Evolutionary conservation across 2,329 filamentous ascomycete genomes (phyloP), one percentile per base, ranked within the genome.

Genomic region (Apiospora hydei): DNA sequence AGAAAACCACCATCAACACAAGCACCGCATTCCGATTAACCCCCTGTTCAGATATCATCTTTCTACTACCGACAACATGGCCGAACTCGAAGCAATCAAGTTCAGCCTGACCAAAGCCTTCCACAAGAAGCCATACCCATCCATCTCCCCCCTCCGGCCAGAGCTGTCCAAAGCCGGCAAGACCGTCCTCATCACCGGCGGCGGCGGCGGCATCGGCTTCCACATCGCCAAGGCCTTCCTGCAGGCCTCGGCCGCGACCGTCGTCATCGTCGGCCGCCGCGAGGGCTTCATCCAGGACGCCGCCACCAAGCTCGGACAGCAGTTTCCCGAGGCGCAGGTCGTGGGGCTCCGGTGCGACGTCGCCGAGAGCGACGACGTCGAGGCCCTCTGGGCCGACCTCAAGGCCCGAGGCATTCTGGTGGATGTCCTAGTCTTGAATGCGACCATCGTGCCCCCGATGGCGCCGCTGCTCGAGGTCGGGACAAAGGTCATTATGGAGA

Each of bases 201-300:
- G 69, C 10, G 69, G 69, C 14, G 49, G 38, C 16, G 69, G 79
- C 10, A 77, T 78, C 49, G 80, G 77, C 44, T 70, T 78, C 38
- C 74, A 73, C 26, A 76, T 76, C 74, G 70, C 74, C 43, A 76
- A 74, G 64, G 81, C 77, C 8, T 78, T 85, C 1, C 82, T 79
- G 13, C 79, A 80, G n/a, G 87, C 88, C 70, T 85, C 86, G 10
- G 86, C 87, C 11, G 82, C 83, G 51, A 87, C 84, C 71, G 84
- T 89, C 61, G 88, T 87, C 77, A 86, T 89, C 70, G 78, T 88
- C n/a, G 86, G 86, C n/a, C 83, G 87, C 1, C 85, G 87, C 1
- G 77, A 81, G 72, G 81, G 85, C 18, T 77, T 79, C 1, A 81
- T 88, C 46, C 78, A 85, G 66, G 78, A 80, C n/a, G 85, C 86